Percentiles rank a stretch among this genome's conserved stretches.
These are phyloP conservation scores for Pelargonium cotyledonis DNA, from an alignment of 441 rosid species.

Conservation along the genomic window DNA sequence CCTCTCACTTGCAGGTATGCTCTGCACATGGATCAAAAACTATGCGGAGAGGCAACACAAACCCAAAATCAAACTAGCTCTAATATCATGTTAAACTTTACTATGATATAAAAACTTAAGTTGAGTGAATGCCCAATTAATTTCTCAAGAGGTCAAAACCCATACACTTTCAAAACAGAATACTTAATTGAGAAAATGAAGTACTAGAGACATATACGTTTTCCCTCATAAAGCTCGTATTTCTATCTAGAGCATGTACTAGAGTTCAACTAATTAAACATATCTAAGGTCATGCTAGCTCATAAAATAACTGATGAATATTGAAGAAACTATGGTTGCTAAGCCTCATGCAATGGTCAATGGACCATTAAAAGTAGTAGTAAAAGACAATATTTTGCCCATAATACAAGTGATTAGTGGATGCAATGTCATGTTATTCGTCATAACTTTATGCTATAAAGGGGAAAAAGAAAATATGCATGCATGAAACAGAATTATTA, in stretches of 20 bases:
- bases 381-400: neutral
- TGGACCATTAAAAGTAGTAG: neutral
- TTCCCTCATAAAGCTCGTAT: neutral
- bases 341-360: neutral
- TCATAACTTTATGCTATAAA: neutral
- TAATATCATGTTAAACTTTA: neutral
- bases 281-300: slow-evolving; percentile 2
- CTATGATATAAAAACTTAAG: too few species aligned
- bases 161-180: too few species aligned
- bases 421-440: neutral
- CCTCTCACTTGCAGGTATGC: too few species aligned
- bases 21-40: too few species aligned
- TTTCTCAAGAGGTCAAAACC: too few species aligned
- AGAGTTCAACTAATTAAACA: neutral
- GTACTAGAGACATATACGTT: neutral
- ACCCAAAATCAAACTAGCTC: too few species aligned
- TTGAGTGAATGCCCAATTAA: too few species aligned
- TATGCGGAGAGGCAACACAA: too few species aligned
- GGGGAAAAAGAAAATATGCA: neutral
- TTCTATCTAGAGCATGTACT: neutral
- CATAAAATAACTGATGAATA: neutral
- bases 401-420: neutral
- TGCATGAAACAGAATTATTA: neutral
- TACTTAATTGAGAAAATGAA: neutral
- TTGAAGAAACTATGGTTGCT: neutral